phyloP scores from a whole-genome alignment of 495 filamentous ascomycete species.

The Bacidia gigantensis region DNA sequence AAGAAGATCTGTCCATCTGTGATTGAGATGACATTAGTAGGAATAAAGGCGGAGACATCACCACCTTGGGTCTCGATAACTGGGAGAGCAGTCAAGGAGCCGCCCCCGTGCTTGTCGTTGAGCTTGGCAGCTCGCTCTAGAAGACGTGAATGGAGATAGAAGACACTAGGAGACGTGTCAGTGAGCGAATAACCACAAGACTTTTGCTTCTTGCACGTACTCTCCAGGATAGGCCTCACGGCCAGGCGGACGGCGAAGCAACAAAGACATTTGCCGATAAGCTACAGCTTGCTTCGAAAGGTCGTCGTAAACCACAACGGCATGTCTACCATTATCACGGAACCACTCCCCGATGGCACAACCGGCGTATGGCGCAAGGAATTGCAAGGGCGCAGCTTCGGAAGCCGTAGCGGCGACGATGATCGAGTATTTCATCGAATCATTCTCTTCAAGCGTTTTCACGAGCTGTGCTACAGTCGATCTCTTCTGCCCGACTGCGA shows the following conservation, averaged over 20 bases:
- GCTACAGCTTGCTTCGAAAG: slow-evolving; percentile 98
- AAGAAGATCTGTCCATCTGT: slow-evolving; percentile 99
- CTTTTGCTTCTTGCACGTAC: slow-evolving; percentile 29
- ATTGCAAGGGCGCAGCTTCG: slow-evolving; percentile 88
- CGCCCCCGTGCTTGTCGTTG: slow-evolving; percentile 88
- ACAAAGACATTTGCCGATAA: slow-evolving; percentile 98
- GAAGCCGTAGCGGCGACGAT: slow-evolving; percentile 95
- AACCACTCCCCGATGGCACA: slow-evolving; percentile 75
- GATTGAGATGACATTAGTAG: slow-evolving; percentile 99
- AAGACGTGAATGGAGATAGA: slow-evolving; percentile 99
- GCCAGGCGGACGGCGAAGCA: slow-evolving; percentile 96
- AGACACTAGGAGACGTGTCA: slow-evolving; percentile 45
- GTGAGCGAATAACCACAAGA: slow-evolving; percentile 2
- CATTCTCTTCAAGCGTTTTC: slow-evolving; percentile 99
- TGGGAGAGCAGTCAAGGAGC: slow-evolving; percentile 93
- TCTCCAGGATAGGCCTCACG: slow-evolving; percentile 99
- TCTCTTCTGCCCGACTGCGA: slow-evolving; percentile 98
- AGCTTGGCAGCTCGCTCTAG: slow-evolving; percentile 99
- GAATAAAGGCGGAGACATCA: slow-evolving; percentile 99
- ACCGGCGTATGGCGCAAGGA: slow-evolving; percentile 89
- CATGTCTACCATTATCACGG: slow-evolving; percentile 83
- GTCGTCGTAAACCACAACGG: slow-evolving; percentile 91
- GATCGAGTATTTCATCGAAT: slow-evolving; percentile 97
- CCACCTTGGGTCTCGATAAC: slow-evolving; percentile 99
- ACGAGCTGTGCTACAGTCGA: slow-evolving; percentile 98